Base-by-base conservation (phyloP, 1,284 basidiomycete species). In the Coniophora puteana region DNA sequence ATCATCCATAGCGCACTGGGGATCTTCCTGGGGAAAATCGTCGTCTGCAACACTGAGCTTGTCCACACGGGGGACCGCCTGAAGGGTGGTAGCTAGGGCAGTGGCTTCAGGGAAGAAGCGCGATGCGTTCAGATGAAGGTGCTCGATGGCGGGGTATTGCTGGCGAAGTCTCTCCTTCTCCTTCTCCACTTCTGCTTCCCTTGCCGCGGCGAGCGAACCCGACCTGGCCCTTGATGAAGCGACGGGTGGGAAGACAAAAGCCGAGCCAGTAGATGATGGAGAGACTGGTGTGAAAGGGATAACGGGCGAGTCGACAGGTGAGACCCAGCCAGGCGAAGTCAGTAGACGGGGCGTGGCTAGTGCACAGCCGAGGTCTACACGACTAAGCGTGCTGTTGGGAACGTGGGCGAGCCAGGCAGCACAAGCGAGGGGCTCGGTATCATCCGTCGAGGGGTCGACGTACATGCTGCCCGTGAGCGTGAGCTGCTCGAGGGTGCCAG, bases 381-480 rank as follows among this genome's bases (percentile, higher is more conserved):
- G 47, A 1, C 29, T 30, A 18, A 63, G 39, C 2, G 45, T 41
- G 6, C 7, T n/a, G 20, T 31, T 27, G 3, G 61, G 30, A 18
- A 37, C 41, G 34, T 56, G 61, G 1, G 58, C 54, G 1, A 59
- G 36, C 57, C 57, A 59, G 6, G 59, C 39, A 1, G 45, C 36
- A 8, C 55, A 61, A 0, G 59, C 61, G 13, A 42, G 43, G 12
- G 39, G 31, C 35, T 59, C 61, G 1, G 46, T 34, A 1, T 54
- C 49, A 1, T 43, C 30, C 0, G 49, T 27, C 14, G 29, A 14
- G 7, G 7, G 6, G n/a, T 31, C 14, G 29, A 14, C 7, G 20
- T 63, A 59, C 57, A 59, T 59, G 50, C 58, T 61, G 2, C 57
- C 57, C 0, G 61, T 59, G 47, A 59, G 37, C 0, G 59, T 43